Evolutionary conservation across 139 green algal species (phyloP).

Genomic region (Eudorina sp.): DNA sequence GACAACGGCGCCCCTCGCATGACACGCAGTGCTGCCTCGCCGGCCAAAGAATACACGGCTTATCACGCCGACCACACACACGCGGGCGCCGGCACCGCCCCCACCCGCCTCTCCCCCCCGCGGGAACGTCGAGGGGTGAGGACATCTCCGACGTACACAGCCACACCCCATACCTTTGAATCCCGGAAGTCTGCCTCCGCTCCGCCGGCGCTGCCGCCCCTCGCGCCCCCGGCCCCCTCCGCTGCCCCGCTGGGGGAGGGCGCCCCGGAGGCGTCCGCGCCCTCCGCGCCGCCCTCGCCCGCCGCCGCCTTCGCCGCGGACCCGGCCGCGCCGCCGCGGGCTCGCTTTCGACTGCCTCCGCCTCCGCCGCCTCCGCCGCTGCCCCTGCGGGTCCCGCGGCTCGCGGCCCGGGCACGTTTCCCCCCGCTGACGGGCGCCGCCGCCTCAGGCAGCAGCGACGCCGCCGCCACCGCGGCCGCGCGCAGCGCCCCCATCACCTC

Average conservation of each 20-base stretch:
- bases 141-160: neutral
- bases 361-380: neutral
- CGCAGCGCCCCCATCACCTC: neutral
- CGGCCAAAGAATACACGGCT: too few species aligned
- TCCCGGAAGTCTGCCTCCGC: neutral
- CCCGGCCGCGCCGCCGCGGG: neutral
- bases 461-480: neutral
- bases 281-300: neutral
- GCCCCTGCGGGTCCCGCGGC: neutral
- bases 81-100: too few species aligned
- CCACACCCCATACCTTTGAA: neutral
- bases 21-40: too few species aligned
- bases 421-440: neutral
- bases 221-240: neutral
- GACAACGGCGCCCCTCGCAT: too few species aligned
- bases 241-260: neutral
- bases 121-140: too few species aligned
- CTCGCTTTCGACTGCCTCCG: neutral
- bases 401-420: neutral
- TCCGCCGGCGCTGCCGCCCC: neutral
- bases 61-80: too few species aligned
- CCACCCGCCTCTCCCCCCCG: too few species aligned
- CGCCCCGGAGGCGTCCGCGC: neutral
- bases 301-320: neutral
- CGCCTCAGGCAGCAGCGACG: neutral